phyloP scores from a whole-genome alignment of 2,329 filamentous ascomycete genomes.

The Beauveria caledonica region DNA sequence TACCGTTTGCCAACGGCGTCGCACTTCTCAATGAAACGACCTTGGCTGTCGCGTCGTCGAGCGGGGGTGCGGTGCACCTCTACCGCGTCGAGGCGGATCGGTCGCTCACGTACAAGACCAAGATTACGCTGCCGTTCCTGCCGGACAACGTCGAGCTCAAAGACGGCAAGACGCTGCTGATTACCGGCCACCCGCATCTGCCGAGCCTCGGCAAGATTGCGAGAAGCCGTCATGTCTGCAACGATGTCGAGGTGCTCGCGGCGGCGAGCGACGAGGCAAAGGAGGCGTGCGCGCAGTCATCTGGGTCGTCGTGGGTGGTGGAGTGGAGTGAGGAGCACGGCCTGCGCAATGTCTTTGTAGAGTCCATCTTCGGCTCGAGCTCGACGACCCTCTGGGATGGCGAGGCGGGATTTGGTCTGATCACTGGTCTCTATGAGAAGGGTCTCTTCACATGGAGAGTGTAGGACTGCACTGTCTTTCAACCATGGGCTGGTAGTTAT shows the following conservation, averaged over 20 bases:
- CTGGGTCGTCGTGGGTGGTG: constrained; percentile 22
- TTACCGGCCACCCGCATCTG: constrained; percentile 32
- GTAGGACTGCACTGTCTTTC: not conserved
- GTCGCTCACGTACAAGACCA: not conserved
- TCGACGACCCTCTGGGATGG: constrained; percentile 25
- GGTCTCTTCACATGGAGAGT: constrained; percentile 24
- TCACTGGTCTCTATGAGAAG: constrained; percentile 30
- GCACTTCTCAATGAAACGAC: constrained; percentile 27
- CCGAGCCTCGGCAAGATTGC: constrained; percentile 25
- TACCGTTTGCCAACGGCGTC: constrained; percentile 35
- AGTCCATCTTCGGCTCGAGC: constrained; percentile 26
- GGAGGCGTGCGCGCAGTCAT: constrained; percentile 7
- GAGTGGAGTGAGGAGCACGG: constrained; percentile 28
- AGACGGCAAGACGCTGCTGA: constrained; percentile 24
- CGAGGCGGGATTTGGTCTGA: constrained; percentile 24
- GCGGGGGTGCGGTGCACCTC: constrained; percentile 20
- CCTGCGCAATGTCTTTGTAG: constrained; percentile 25
- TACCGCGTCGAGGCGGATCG: constrained; percentile 17
- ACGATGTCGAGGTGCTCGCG: constrained; percentile 20
- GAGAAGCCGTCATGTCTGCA: constrained; percentile 26
- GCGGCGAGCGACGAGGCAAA: constrained; percentile 14
- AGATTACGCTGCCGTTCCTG: constrained; percentile 25
- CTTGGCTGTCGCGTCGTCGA: constrained; percentile 30
- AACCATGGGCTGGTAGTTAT: no score
- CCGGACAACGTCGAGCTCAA: constrained; percentile 32